Evolutionary conservation across 2,329 filamentous ascomycete species (phyloP).

Genomic region (Neonectria neomacrospora): DNA sequence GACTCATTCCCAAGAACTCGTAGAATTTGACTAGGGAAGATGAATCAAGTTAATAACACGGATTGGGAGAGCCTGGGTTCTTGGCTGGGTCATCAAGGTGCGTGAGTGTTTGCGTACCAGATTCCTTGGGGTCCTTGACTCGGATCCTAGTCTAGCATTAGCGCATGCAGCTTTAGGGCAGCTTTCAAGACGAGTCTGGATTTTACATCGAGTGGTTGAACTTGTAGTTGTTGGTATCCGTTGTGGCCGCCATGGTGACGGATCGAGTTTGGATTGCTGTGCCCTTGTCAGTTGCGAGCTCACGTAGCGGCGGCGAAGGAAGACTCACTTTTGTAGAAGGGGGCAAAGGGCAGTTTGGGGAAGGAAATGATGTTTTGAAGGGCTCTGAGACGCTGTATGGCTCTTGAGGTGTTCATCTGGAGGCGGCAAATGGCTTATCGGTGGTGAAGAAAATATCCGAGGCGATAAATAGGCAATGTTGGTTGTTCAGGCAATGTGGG

Average conservation of each 20-base stretch:
- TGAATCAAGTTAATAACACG: neutral
- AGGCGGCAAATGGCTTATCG: conserved; percentile 18
- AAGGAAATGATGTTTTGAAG: conserved; percentile 35
- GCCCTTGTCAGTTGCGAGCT: neutral
- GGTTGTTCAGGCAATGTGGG: conserved; percentile 6
- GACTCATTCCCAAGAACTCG: conserved; percentile 87
- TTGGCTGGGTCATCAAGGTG: conserved; percentile 38
- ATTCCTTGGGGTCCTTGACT: conserved; percentile 91
- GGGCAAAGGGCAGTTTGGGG: conserved; percentile 14
- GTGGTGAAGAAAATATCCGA: conserved; percentile 15
- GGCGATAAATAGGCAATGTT: neutral
- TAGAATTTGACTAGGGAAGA: conserved; percentile 81
- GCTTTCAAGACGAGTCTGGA: neutral
- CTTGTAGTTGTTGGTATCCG: conserved; percentile 82
- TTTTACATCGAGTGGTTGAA: conserved; percentile 87
- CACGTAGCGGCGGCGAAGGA: too few species aligned
- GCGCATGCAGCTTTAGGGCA: conserved; percentile 24
- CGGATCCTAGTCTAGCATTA: conserved; percentile 72
- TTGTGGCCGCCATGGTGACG: conserved; percentile 72
- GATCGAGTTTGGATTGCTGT: conserved; percentile 43
- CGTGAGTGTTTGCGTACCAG: conserved; percentile 59
- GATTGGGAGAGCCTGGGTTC: neutral
- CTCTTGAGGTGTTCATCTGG: conserved; percentile 43
- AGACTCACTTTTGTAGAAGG: conserved; percentile 5
- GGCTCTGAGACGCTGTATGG: conserved; percentile 40